phyloP scores from a whole-genome alignment of 208 protist genomes.

The Wallacemonas rigidus region DNA sequence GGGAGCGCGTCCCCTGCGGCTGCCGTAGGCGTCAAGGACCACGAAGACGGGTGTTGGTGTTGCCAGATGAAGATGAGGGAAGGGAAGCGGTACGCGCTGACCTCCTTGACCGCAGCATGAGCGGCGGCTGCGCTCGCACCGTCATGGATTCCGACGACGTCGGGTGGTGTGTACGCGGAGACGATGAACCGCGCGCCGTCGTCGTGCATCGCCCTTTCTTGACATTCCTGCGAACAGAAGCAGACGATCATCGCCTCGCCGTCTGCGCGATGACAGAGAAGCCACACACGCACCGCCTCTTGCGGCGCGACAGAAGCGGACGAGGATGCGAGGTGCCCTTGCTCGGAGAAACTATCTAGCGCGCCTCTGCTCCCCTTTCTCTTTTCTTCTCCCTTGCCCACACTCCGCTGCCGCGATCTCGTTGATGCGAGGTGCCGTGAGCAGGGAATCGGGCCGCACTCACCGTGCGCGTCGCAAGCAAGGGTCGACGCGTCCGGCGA shows the following conservation, averaged over 20 bases:
- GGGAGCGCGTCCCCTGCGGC: too few relatives aligned
- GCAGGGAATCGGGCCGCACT: too few relatives aligned
- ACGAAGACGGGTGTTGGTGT: not conserved
- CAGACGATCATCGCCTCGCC: constrained; percentile 19
- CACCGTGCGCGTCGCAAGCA: not conserved
- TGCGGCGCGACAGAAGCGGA: too few relatives aligned
- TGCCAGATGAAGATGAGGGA: not conserved
- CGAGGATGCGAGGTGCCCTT: too few relatives aligned
- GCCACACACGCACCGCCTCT: not conserved
- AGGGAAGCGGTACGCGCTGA: not conserved
- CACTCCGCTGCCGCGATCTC: too few relatives aligned
- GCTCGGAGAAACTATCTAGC: too few relatives aligned
- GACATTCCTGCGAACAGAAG: constrained; percentile 25
- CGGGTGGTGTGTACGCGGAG: not conserved
- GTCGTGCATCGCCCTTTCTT: constrained; percentile 8
- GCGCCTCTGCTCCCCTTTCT: not conserved
- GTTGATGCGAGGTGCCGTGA: too few relatives aligned
- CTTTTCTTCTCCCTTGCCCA: not conserved
- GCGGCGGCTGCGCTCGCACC: too few relatives aligned
- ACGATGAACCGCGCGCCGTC: constrained; percentile 33
- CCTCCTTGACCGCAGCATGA: not conserved
- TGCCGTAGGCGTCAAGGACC: not conserved
- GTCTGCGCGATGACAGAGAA: not conserved
- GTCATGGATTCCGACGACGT: not conserved
- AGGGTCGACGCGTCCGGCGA: not conserved